These are phyloP conservation scores for Dipodascus albidus DNA, from an alignment of 805 yeast species.

Conservation along the genomic window DNA sequence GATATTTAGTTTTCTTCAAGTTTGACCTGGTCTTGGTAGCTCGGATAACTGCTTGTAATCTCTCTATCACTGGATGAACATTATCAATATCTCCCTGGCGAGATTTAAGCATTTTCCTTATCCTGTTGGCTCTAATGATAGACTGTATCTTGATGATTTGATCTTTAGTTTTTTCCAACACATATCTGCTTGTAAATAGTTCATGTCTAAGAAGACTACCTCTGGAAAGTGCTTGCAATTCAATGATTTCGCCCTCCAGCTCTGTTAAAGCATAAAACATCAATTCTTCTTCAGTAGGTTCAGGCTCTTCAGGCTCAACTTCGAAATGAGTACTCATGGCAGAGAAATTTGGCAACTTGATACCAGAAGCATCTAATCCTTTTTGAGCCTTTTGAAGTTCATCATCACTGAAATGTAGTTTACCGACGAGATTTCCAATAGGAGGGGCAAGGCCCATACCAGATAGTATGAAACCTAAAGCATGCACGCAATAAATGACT, in stretches of 20 bases:
- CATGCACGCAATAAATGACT: constrained; percentile 88
- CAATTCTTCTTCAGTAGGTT: constrained; percentile 21
- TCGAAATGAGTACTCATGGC: constrained; percentile 35
- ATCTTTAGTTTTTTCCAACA: constrained; percentile 29
- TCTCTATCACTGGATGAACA: not conserved
- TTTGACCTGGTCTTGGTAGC: not conserved
- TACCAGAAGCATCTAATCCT: constrained; percentile 48
- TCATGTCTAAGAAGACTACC: constrained; percentile 58
- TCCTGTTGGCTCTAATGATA: constrained; percentile 18
- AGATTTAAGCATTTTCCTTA: not conserved
- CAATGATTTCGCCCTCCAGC: constrained; percentile 29
- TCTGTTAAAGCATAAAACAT: constrained; percentile 21
- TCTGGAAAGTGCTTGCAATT: constrained; percentile 57
- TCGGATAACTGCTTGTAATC: not conserved
- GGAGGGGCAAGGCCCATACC: constrained; percentile 45
- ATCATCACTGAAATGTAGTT: constrained; percentile 48
- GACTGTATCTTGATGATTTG: constrained; percentile 32
- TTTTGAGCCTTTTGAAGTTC: constrained; percentile 60
- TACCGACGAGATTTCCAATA: constrained; percentile 52
- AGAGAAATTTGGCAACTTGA: constrained; percentile 68
- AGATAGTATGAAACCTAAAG: constrained; percentile 64
- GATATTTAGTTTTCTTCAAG: not conserved
- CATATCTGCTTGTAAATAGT: constrained; percentile 49
- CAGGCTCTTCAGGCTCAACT: constrained; percentile 9
- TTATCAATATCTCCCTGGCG: not conserved